Evolutionary conservation across 2,329 filamentous ascomycete genomes (phyloP), one percentile per base, ranked within the genome.

Genomic region (Ophiostoma pallidulum): DNA sequence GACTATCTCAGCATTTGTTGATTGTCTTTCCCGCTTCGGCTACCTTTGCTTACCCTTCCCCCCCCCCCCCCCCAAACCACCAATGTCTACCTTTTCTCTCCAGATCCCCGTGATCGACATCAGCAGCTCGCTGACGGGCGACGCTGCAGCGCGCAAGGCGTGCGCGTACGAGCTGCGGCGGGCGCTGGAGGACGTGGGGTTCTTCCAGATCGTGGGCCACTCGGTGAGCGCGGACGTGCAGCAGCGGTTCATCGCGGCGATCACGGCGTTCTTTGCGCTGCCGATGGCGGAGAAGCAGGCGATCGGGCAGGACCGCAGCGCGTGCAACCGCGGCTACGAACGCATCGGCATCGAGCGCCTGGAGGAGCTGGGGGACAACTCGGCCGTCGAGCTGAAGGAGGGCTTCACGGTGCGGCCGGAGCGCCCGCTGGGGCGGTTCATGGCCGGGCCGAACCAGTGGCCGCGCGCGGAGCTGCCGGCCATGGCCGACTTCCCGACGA

Each of bases 161-260:
- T 47, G 37, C 16, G 45, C 45, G 6, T 16, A 35, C 9, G 45
- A 35, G 22, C 37, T 47, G 37, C 48, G 53, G 51, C 28, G 45
- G 51, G 16, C 59, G 54, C 8, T 63, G 8, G 35, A 46, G 26
- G 35, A 46, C 13, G 43, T 46, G 13, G 44, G 64, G 4, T 65
- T 66, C 51, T 62, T 66, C 50, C 62, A 65, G 50, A 59, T 66
- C 8, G 51, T 58, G 8, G 62, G 62, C 32, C 63, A 66, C 49
- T 55, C 54, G 14, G 55, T 66, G n/a, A 31, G 58, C 1, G 32
- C 45, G 2, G 50, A 54, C 8, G 52, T 64, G 19, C 60, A 61
- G 32, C 20, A 49, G 12, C 55, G 54, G 3, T 50, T 65, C 8
- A 54, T 64, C 33, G 48, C 46, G 1, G 53, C 50, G 4, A 54